Evolutionary conservation across 2,329 filamentous ascomycete species (phyloP), one percentile per base, ranked within the genome.

Genomic region (Arthrobotrys sphaeroides): DNA sequence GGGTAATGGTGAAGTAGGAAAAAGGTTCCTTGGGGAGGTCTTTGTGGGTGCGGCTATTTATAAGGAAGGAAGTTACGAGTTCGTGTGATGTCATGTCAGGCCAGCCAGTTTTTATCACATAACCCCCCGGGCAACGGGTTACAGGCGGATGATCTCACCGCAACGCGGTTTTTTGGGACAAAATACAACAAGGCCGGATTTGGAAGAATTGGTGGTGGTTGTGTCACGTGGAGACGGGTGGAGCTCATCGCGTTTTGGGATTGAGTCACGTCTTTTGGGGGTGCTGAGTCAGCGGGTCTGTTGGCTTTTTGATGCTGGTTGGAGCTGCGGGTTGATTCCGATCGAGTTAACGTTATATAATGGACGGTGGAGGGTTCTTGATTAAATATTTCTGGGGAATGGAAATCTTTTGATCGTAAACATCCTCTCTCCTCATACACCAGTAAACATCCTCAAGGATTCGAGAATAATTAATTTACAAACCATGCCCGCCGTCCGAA

Each of bases 61-160:
- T 69, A 69, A 28, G 16, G 33, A 13, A 59, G 20, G 38, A 7
- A n/a, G n/a, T 36, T n/a, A 22, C 16, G 24, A 26, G 49, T 47
- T 40, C 43, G 47, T 20, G 16, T 59, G 68, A 73, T 51, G 60
- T 73, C 68, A 73, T 73, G 51, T 26, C 33, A 33, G 24, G 57
- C 61, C 43, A 26, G 43, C 43, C 43, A 64, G 18, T 20, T 55
- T 36, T 33, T 5, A 33, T 18, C 40, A 43, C 12, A 43, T n/a
- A n/a, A n/a, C 40, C 13, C 12, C 5, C 40, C 16, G 40, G 40
- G 40, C 5, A 33, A 33, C n/a, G n/a, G n/a, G n/a, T n/a, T n/a
- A n/a, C n/a, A 33, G 5, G 12, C 10, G 10, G 26, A 73, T 73
- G 68, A 73, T 64, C 68, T 73, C 68, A 73, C 55, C 43, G 24